phyloP scores from a whole-genome alignment of 2,329 filamentous ascomycete genomes.

The Kalmusia sp. region DNA sequence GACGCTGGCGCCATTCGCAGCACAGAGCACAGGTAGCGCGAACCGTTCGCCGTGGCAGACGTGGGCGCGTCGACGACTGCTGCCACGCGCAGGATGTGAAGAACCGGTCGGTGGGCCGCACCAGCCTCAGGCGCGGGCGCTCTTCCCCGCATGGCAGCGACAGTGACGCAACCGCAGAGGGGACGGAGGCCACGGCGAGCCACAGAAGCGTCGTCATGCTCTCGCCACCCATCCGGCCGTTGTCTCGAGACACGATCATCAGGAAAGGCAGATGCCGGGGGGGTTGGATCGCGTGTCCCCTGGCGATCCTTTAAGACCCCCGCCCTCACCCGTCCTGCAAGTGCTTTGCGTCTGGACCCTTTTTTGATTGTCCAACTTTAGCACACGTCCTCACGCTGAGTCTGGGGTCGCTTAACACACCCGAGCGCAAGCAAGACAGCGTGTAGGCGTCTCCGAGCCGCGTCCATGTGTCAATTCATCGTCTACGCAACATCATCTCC shows the following conservation, averaged over 20 bases:
- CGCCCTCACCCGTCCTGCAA: constrained; percentile 11
- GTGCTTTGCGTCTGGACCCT: constrained; percentile 8
- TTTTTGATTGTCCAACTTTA: constrained; percentile 14
- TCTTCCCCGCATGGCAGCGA: background rate
- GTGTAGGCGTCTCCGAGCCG: background rate
- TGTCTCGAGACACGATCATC: background rate
- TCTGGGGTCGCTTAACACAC: background rate
- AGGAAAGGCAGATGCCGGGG: background rate
- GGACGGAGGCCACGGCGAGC: background rate
- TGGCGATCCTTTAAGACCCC: constrained; percentile 18
- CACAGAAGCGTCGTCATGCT: background rate
- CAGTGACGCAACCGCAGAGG: background rate
- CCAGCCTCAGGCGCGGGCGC: background rate
- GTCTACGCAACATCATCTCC: background rate
- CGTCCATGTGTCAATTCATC: background rate
- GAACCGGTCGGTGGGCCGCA: background rate
- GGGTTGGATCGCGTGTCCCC: constrained; percentile 15
- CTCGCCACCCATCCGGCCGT: constrained; percentile 7
- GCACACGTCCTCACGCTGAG: constrained; percentile 20
- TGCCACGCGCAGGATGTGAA: background rate
- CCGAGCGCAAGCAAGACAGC: background rate
- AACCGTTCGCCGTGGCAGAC: background rate
- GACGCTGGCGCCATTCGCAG: background rate
- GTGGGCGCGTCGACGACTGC: background rate
- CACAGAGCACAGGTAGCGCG: background rate